Evolutionary conservation across 257 asterid genomes (phyloP).

Genomic region (Plectranthus barbatus): DNA sequence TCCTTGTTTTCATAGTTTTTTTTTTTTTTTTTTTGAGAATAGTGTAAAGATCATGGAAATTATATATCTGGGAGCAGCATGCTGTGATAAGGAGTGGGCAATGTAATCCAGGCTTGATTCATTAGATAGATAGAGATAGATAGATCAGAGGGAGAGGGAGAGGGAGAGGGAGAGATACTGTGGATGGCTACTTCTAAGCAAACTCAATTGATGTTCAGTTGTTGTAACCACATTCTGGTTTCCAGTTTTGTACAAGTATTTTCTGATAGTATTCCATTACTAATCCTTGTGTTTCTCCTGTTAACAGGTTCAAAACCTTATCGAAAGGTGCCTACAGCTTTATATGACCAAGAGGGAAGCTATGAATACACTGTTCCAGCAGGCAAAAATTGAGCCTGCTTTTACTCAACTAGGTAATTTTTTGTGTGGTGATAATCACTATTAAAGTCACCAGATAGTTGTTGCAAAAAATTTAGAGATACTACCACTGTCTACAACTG

Average conservation of each 20-base stretch:
- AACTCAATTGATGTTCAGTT: neutral
- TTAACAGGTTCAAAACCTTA: slow-evolving; percentile 82
- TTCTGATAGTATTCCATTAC: neutral
- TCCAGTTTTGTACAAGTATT: neutral
- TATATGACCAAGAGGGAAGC: slow-evolving; percentile 91
- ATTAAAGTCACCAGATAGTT: too few species aligned
- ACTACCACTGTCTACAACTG: too few species aligned
- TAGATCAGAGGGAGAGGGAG: too few species aligned
- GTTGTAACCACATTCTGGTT: neutral
- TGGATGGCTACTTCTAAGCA: too few species aligned
- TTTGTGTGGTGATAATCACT: too few species aligned
- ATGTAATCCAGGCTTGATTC: neutral
- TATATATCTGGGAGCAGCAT: neutral
- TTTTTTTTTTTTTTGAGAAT: neutral
- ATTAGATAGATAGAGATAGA: too few species aligned
- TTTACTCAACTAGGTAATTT: slow-evolving; percentile 85
- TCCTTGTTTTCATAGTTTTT: neutral
- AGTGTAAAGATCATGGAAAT: neutral
- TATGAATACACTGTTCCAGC: slow-evolving; percentile 58
- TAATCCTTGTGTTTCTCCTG: neutral
- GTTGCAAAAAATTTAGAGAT: too few species aligned
- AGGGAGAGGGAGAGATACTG: too few species aligned
- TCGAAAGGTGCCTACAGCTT: slow-evolving; percentile 96
- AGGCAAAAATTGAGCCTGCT: slow-evolving; percentile 91
- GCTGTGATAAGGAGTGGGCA: neutral